Conservation (phyloP, 108 stramenopile genomes). For the Asterionellopsis glacialis region DNA sequence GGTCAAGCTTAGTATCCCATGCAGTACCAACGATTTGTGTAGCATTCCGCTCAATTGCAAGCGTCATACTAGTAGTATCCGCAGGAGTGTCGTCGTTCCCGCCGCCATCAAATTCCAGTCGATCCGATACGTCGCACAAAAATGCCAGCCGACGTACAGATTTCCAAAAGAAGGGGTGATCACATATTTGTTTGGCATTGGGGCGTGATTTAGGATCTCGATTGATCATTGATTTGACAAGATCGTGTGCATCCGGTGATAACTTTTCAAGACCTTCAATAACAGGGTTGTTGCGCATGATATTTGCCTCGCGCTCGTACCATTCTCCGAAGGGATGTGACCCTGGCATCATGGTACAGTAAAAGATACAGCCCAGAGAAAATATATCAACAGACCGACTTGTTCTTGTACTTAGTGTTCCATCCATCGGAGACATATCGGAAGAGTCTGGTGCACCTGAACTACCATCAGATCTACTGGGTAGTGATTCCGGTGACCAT, state of each 20-base stretch:
- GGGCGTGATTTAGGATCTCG: slow-evolving; percentile 78
- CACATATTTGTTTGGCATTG: slow-evolving; percentile 80
- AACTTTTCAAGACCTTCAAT: slow-evolving; percentile 53
- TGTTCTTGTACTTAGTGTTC: slow-evolving; percentile 32
- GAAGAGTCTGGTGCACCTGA: slow-evolving; percentile 23
- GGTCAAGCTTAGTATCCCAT: slow-evolving; percentile 84
- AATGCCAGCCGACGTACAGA: slow-evolving; percentile 71
- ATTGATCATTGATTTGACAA: slow-evolving; percentile 80
- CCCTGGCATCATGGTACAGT: slow-evolving; percentile 83
- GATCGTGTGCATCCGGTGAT: slow-evolving; percentile 75
- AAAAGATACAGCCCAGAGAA: slow-evolving; percentile 95
- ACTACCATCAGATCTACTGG: slow-evolving; percentile 13
- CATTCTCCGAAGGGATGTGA: slow-evolving; percentile 95
- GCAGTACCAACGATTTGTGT: slow-evolving; percentile 74
- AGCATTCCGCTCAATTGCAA: slow-evolving; percentile 81
- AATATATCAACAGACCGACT: slow-evolving; percentile 94
- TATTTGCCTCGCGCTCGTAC: slow-evolving; percentile 95
- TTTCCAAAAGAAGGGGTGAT: slow-evolving; percentile 94
- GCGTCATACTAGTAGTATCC: background rate
- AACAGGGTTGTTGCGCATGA: slow-evolving; percentile 78
- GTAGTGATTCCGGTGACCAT: slow-evolving; percentile 23
- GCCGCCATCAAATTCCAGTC: slow-evolving; percentile 59
- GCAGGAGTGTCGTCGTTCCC: slow-evolving; percentile 13
- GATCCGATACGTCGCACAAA: slow-evolving; percentile 88
- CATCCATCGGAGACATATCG: slow-evolving; percentile 48